These are phyloP conservation scores for Mucor lusitanicus DNA, from an alignment of 371 early-diverging fungal genomes.

Conservation along the genomic window DNA sequence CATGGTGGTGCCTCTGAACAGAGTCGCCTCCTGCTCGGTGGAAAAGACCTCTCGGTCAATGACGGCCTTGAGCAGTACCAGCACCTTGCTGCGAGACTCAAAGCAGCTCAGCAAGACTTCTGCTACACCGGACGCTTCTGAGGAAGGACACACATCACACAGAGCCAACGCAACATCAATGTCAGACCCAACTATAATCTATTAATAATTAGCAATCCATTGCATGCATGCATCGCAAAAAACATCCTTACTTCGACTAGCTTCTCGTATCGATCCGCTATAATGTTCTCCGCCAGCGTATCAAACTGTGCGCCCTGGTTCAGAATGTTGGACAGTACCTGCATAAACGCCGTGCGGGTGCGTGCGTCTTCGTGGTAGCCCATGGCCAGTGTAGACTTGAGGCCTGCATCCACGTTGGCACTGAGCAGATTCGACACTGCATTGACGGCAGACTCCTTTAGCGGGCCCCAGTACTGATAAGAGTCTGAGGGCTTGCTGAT, in stretches of 20 bases:
- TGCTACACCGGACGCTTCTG: slow-evolving; percentile 79
- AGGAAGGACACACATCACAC: slow-evolving; percentile 80
- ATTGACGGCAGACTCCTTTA: slow-evolving; percentile 81
- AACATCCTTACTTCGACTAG: slow-evolving; percentile 62
- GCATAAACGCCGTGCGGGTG: slow-evolving; percentile 86
- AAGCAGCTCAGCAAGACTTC: slow-evolving; percentile 73
- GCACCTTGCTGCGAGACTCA: slow-evolving; percentile 68
- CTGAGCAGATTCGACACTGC: slow-evolving; percentile 86
- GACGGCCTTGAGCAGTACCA: slow-evolving; percentile 72
- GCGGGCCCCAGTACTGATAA: slow-evolving; percentile 58
- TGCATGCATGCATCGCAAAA: neutral
- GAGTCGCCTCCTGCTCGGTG: slow-evolving; percentile 75
- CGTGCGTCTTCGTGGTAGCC: slow-evolving; percentile 91
- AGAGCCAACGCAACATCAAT: slow-evolving; percentile 76
- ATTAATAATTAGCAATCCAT: neutral
- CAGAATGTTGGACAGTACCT: slow-evolving; percentile 86
- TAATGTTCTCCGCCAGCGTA: slow-evolving; percentile 72
- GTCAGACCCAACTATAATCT: slow-evolving; percentile 62
- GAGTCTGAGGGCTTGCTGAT: slow-evolving; percentile 21
- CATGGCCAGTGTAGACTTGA: slow-evolving; percentile 83
- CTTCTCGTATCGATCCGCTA: slow-evolving; percentile 69
- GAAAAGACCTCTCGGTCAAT: slow-evolving; percentile 77
- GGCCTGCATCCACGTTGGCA: slow-evolving; percentile 89
- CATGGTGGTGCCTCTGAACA: slow-evolving; percentile 90
- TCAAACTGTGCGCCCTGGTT: slow-evolving; percentile 85